Base-by-base conservation (phyloP, 768 basidiomycete species). In the Mrakia blollopis region DNA sequence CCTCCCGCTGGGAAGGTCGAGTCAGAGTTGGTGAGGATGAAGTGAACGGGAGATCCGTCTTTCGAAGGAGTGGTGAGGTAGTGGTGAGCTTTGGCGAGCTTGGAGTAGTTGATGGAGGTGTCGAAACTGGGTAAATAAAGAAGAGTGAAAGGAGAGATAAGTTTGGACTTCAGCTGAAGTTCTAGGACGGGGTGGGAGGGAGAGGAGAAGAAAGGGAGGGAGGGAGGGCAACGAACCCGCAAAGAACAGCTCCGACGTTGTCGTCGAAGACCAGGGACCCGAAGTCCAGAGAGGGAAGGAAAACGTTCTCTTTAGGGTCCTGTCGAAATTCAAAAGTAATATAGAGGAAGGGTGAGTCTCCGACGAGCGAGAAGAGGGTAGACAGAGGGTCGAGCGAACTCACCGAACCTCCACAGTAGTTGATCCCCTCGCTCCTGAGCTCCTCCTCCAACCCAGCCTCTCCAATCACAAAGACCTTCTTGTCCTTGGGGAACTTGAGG, bases 381-480 rank as follows among this genome's bases (percentile, higher is more conserved):
- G 52, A 57, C 14, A 44, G 44, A 11, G 52, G 41, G 23, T 23
- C 28, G 72, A 61, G 39, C 16, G 16, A 25, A 37, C 90, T 81
- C 81, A 94, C 95, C 71, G 92, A 92, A 80, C 96, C 96, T 52
- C 97, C 96, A 70, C 89, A 83, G 82, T 88, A 89, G 23, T 86
- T 81, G 76, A 98, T 87, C 25, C 94, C 96, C 81, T 98, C 95
- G 57, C 90, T 88, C n/a, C 85, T 87, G 78, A 99, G 86, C 84
- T 99, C 96, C 80, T 98, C 92, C 84, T 98, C 96, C 41, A 99
- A 84, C 0, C 96, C 97, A 44, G 86, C 83, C 89, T 92, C 91
- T 16, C 96, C 96, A 78, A 99, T 91, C 23, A 98, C 94, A 85
- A 94, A 99, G 21, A 94, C 95, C 83, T 91, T 93, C 86, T 98